phyloP scores from a whole-genome alignment of 2,329 filamentous ascomycete species.

The Triangularia setosa region DNA sequence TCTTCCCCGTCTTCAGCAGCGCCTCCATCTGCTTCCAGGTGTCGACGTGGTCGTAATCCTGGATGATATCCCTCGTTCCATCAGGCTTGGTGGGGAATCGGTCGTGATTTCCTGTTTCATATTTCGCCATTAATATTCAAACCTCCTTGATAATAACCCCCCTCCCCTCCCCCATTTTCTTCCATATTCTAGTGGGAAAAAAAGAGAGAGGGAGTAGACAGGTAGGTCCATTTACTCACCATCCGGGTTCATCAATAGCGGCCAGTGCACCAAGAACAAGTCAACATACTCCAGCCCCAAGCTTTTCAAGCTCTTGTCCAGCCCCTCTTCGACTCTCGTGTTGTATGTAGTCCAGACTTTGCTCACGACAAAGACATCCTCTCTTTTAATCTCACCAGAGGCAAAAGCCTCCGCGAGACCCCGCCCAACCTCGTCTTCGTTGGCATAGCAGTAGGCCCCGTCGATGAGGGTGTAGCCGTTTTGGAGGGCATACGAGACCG shows the following conservation, averaged over 20 bases:
- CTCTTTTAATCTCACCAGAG: slow-evolving; percentile 62
- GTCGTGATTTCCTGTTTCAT: slow-evolving; percentile 56
- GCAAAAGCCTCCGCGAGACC: slow-evolving; percentile 70
- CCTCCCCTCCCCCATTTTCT: too few relatives aligned
- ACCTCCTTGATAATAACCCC: too few relatives aligned
- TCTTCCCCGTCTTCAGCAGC: slow-evolving; percentile 56
- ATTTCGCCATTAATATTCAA: background rate
- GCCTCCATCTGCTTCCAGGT: slow-evolving; percentile 77
- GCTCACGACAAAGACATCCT: slow-evolving; percentile 78
- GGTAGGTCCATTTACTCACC: too few relatives aligned
- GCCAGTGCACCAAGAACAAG: slow-evolving; percentile 80
- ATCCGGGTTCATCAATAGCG: slow-evolving; percentile 73
- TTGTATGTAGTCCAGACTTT: slow-evolving; percentile 85
- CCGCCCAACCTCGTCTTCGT: slow-evolving; percentile 78
- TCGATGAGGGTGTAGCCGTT: slow-evolving; percentile 61
- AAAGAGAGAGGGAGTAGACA: too few relatives aligned
- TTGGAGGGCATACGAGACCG: slow-evolving; percentile 57
- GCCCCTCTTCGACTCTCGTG: slow-evolving; percentile 61
- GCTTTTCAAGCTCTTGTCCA: slow-evolving; percentile 69
- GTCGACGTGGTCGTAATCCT: slow-evolving; percentile 64
- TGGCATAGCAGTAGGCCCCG: slow-evolving; percentile 72
- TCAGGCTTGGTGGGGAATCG: slow-evolving; percentile 71
- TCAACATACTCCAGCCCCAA: slow-evolving; percentile 79
- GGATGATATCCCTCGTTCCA: slow-evolving; percentile 69
- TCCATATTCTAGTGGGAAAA: too few relatives aligned